A percentile compares a stretch with the other conserved stretches of the same genome.
phyloP scores from a whole-genome alignment of 2,329 filamentous ascomycete genomes.

The Calonectria honghensis region DNA sequence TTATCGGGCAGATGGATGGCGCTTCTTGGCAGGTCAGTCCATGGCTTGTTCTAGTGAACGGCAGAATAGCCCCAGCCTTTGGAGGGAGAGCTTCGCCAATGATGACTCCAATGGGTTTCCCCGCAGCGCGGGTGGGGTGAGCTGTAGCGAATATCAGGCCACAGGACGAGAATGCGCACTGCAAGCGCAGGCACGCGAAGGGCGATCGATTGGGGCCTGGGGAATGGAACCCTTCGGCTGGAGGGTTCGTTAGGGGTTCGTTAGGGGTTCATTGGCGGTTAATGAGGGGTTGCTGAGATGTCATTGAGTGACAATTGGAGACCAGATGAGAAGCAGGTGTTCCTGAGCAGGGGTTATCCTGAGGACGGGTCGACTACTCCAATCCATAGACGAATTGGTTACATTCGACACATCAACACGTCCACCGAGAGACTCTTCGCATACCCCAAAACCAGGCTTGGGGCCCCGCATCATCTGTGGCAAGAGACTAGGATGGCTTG shows the following conservation, averaged over 20 bases:
- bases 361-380: not conserved
- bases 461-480: conserved; percentile 36
- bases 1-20: conserved; percentile 42
- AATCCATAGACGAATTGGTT: not conserved
- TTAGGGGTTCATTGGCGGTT: too few relatives aligned
- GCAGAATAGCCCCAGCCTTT: not conserved
- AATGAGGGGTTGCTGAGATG: not conserved
- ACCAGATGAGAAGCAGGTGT: not conserved
- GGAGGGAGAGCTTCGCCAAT: conserved; percentile 7
- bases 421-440: not conserved
- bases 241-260: conserved; percentile 3
- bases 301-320: not conserved
- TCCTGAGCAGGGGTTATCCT: not conserved
- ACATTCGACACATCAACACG: not conserved
- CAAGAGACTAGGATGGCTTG: conserved; percentile 9
- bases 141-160: conserved; percentile 36
- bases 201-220: conserved; percentile 4
- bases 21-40: conserved; percentile 29
- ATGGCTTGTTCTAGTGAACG: not conserved
- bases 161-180: conserved; percentile 23
- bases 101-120: conserved; percentile 26
- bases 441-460: conserved; percentile 28
- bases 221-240: conserved; percentile 11
- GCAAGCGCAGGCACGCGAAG: not conserved
- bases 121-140: conserved; percentile 39